Conservation (phyloP, 345 rosid species). For the Geranium brycei region DNA sequence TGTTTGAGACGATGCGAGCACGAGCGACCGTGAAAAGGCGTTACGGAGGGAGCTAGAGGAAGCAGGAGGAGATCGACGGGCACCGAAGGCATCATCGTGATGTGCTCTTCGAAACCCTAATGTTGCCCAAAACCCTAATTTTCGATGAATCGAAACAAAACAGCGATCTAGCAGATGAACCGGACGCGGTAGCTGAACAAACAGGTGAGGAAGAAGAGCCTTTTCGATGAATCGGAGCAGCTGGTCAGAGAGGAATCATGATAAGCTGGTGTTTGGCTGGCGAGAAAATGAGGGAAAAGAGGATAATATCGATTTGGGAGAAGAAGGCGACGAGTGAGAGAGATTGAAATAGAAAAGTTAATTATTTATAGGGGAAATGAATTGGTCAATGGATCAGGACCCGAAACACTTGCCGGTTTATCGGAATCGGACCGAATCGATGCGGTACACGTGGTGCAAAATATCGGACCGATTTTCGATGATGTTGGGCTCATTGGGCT, state of each 20-base stretch:
- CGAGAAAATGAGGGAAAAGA: background rate
- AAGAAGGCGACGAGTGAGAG: background rate
- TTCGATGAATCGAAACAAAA: background rate
- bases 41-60: conserved; percentile 41
- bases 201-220: too few relatives aligned
- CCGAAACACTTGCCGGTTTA: background rate
- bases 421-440: background rate
- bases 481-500: too few relatives aligned
- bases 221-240: too few relatives aligned
- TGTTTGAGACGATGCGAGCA: conserved; percentile 70
- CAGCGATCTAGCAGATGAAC: too few relatives aligned
- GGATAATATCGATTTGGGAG: background rate
- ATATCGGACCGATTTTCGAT: background rate
- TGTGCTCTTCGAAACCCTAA: conserved; percentile 75
- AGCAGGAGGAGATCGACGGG: conserved; percentile 31
- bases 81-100: conserved; percentile 59
- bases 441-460: background rate
- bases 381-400: background rate
- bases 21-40: conserved; percentile 43
- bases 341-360: background rate
- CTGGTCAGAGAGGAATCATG: background rate
- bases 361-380: background rate
- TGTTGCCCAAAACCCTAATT: conserved; percentile 20
- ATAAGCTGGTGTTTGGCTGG: background rate
- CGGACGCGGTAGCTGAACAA: too few relatives aligned